Evolutionary conservation across 2,329 filamentous ascomycete species (phyloP), one percentile per base, ranked within the genome.

Genomic region (Hypoxylon sp.): DNA sequence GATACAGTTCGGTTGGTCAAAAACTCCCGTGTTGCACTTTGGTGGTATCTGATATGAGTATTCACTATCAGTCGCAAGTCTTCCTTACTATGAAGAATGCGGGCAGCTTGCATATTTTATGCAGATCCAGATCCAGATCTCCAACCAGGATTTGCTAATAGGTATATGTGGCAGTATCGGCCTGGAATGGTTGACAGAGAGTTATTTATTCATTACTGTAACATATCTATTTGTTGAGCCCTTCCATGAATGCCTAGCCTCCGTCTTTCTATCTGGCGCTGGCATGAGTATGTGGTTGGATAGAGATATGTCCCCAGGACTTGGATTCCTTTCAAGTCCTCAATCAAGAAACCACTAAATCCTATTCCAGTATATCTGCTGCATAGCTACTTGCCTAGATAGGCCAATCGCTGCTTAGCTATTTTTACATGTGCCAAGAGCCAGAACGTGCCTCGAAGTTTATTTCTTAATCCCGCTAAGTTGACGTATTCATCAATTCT

Each of bases 111-210:
- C 63, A 66, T 58, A 55, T 43, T 39, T 47, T 47, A 59, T 61
- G 66, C 48, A 66, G 66, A 63, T 63, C 66, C 48, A 66, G 66
- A 63, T 63, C 66, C 34, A 69, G 63, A 69, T 69, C 66, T 60
- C 16, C 39, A 58, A 61, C 66, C 66, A 68, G 63, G 66, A 68
- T 63, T 65, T n/a, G 25, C 14, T 9, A 51, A 50, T 46, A 32
- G 43, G 14, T 50, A 32, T 50, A 19, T 50, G n/a, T 50, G 27
- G 37, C 27, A 46, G 55, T 9, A 58, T 57, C 23, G 30, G 29
- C 37, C n/a, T 39, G 16, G 21, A 16, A 57, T 51, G 37, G 12
- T 37, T 29, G 34, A 34, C 30, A 45, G 25, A 55, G 43, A 46
- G 19, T 29, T 46, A 5, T 2, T n/a, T n/a, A n/a, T n/a, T 14